A percentile compares a stretch with the other conserved stretches of the same genome.
phyloP scores from a whole-genome alignment of 441 rosid genomes.

The Populus tomentosa region DNA sequence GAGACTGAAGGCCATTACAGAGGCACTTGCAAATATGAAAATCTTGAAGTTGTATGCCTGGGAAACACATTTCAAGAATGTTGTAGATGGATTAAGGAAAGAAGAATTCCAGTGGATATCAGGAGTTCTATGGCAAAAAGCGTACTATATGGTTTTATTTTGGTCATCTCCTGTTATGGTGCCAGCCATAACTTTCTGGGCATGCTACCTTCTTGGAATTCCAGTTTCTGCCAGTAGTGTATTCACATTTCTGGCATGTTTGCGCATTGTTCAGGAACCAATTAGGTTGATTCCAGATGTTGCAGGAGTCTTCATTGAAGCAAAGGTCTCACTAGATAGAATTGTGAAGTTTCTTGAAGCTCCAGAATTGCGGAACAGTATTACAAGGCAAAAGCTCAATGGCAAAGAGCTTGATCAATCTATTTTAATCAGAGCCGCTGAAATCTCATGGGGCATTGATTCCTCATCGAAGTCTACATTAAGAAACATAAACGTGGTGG shows the following conservation, averaged over 20 bases:
- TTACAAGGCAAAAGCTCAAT: slow-evolving; percentile 6
- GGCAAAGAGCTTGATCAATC: slow-evolving; percentile 9
- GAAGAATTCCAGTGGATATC: slow-evolving; percentile 34
- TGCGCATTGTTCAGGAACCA: slow-evolving; percentile 77
- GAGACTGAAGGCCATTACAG: slow-evolving; percentile 36
- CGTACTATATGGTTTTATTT: slow-evolving; percentile 26
- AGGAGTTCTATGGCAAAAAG: slow-evolving; percentile 25
- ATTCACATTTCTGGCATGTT: slow-evolving; percentile 46
- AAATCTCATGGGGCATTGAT: slow-evolving; percentile 42
- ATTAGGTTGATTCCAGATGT: slow-evolving; percentile 85
- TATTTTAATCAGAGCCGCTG: slow-evolving; percentile 23
- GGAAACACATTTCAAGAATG: slow-evolving; percentile 49
- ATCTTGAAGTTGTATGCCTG: slow-evolving; percentile 65
- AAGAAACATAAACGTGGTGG: slow-evolving; percentile 28
- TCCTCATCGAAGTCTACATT: slow-evolving; percentile 23
- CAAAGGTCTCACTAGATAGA: slow-evolving; percentile 71
- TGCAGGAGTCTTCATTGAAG: slow-evolving; percentile 80
- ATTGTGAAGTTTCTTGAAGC: slow-evolving; percentile 38
- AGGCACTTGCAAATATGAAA: slow-evolving; percentile 51
- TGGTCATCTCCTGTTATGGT: slow-evolving; percentile 46
- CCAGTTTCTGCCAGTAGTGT: slow-evolving; percentile 38
- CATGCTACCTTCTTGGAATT: slow-evolving; percentile 41
- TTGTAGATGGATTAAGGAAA: slow-evolving; percentile 30
- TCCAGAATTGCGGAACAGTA: slow-evolving; percentile 33
- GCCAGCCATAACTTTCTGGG: slow-evolving; percentile 37